Evolutionary conservation across 306 rosid species (phyloP), one percentile per base, ranked within the genome.

Genomic region (Phaseolus lunatus): DNA sequence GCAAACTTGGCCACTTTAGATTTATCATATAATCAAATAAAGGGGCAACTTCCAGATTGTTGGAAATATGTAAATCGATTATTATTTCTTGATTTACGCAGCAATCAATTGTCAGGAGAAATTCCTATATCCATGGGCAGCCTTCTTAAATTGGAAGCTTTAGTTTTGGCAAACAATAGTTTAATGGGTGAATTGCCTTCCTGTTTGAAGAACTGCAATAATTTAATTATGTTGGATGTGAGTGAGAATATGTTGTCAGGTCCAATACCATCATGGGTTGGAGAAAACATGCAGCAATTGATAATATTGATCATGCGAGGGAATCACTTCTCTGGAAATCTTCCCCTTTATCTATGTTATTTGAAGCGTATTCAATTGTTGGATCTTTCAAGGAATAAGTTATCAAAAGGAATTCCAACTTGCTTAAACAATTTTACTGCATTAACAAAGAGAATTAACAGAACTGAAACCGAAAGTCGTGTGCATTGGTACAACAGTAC

Each of bases 241-340:
- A 13, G 57, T 7, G 27, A 75, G 20, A 81, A 67, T 48, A 1
- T 48, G 3, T 45, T 76, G 13, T 19, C 18, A 0, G 53, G 78
- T 0, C 18, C 35, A 48, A 61, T 76, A 49, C 78, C 81, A 7
- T 49, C 50, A 18, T 81, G 81, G 81, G 29, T 82, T 8, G 85
- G 82, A 13, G 74, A 37, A 68, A 58, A 4, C 16, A 1, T 81
- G 1, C 33, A 29, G 0, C 31, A 62, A 20, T 15, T 76, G 22
- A 27, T 5, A 27, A 9, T 70, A 27, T 27, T 68, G 62, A 81
- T 53, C 68, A 6, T 80, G 65, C 26, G 24, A 31, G 20, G 6
- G 23, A 80, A 80, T 54, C 31, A 2, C 15, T 66, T 80, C 2
- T 6, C 14, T 22, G 75, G 70, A 9, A 54, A 10, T 19, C n/a